Conservation (phyloP, 176 grass and related monocot genomes). For the Secale cereale region DNA sequence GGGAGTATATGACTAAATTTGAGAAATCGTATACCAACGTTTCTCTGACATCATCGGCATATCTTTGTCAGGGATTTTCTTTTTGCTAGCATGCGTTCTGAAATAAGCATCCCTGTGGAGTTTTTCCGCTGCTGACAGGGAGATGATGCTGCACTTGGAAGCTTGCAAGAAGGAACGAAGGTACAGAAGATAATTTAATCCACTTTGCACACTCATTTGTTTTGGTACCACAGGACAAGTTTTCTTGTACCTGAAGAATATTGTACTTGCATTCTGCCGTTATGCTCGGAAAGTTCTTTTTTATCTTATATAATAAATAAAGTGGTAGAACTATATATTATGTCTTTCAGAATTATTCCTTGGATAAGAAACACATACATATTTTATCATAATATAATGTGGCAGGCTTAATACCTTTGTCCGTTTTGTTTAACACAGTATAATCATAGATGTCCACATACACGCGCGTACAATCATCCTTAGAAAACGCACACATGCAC, state of each 20-base stretch:
- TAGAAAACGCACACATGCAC: too few relatives aligned
- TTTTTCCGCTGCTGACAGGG: constrained; percentile 8
- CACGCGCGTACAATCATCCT: too few relatives aligned
- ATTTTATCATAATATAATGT: background rate
- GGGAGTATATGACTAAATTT: constrained; percentile 1
- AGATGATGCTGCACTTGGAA: constrained; percentile 17
- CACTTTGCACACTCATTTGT: background rate
- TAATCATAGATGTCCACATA: too few relatives aligned
- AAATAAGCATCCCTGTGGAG: constrained; percentile 19
- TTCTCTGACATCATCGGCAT: constrained; percentile 28
- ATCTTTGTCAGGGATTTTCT: constrained; percentile 28
- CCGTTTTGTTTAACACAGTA: too few relatives aligned
- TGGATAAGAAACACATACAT: background rate
- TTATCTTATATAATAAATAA: constrained; percentile 1
- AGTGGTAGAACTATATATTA: background rate
- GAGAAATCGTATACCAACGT: constrained; percentile 10
- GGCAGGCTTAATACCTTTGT: background rate
- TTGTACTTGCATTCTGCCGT: background rate
- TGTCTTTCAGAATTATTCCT: background rate
- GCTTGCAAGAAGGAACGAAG: constrained; percentile 15
- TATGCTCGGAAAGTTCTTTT: background rate
- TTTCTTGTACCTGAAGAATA: background rate
- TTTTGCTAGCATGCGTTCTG: background rate
- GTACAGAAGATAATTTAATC: background rate
- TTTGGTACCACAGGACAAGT: background rate